Base-by-base conservation (phyloP, 1,284 basidiomycete genomes). In the Puccinia triticina region DNA sequence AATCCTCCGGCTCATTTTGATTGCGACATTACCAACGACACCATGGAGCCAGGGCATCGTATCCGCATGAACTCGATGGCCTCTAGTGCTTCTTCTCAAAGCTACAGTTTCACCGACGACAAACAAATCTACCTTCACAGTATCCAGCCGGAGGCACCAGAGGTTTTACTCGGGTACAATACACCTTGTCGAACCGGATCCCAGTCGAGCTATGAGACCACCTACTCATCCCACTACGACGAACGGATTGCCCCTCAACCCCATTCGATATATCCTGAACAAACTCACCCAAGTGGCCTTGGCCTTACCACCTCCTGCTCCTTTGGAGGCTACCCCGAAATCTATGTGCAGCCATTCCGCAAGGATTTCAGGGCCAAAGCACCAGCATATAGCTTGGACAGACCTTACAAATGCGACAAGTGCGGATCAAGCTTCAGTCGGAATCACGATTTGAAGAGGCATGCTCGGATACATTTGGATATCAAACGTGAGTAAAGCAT, bases 401-500 rank as follows among this genome's bases (percentile, higher is more conserved):
- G 75, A 46, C 75, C 75, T 34, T 86, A 85, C 83, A 85, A 85
- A 46, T 86, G 85, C 77, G 84, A 83, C 55, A 84, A 84, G 26
- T 86, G 85, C 69, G 83, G 84, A 18, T 84, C 85, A 26, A 84
- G 85, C 64, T 86, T 86, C 61, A 84, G 84, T 59, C 85, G 85
- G 16, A 86, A 86, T 66, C 85, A 86, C 72, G 85, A 86, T 69
- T 83, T 86, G 50, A 86, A 86, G 78, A 83, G 86, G 53, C 86
- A 86, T 72, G 79, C 84, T 2, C 84, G 86, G n/a, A 86, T 86
- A 53, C 86, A 86, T 66, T 74, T 86, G 69, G 85, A 85, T 12
- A 84, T 85, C 82, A 85, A 86, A 83, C 86, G 75, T 77, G 43
- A 77, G 75, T 14, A n/a, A n/a, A 11, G 2, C 75, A 5, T 64